Base-by-base conservation (phyloP, 441 rosid species). In the Flueggea neowawraea region DNA sequence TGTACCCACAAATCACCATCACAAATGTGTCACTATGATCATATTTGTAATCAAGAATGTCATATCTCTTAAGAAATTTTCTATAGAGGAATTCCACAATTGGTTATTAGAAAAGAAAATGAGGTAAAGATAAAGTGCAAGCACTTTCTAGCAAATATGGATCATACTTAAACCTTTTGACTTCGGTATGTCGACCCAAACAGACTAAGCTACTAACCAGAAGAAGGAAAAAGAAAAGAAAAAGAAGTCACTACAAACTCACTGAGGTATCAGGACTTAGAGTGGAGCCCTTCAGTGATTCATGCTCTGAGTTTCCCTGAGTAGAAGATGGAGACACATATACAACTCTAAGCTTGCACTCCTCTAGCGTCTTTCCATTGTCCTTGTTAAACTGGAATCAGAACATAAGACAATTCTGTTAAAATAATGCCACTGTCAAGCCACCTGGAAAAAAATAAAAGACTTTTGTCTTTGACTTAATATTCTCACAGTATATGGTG, bases 311-410 rank as follows among this genome's bases (percentile, higher is more conserved):
- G 71, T 73, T 78, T 64, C 78, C 89, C 69, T 78, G 84, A 50
- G 84, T 49, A 31, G 95, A 75, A 55, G 86, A 71, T 16, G 86
- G 79, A 52, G 84, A 31, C 49, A 73, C 54, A 67, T 94, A 91
- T 4, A 84, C 65, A 75, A 91, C 99, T 78, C 85, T 94, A 57
- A 94, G 96, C 83, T 89, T 94, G 77, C 86, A 77, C 69, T 94
- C 99, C 75, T 90, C 85, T 52, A 94, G 67, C 45, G 69, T 61
- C 71, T 77, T 91, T 63, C 87, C 95, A 71, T 79, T 78, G 58
- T 87, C 95, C 82, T 86, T 94, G 55, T 71, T 90, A 58, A 90
- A 90, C 97, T 90, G 70, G 43, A 61, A 54, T 52, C 65, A 73
- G 41, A 45, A 65, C 68, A 52, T 31, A 54, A 61, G n/a, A 74